Conservation (phyloP, 352 stramenopile species). For the Phytophthora fragariaefolia region DNA sequence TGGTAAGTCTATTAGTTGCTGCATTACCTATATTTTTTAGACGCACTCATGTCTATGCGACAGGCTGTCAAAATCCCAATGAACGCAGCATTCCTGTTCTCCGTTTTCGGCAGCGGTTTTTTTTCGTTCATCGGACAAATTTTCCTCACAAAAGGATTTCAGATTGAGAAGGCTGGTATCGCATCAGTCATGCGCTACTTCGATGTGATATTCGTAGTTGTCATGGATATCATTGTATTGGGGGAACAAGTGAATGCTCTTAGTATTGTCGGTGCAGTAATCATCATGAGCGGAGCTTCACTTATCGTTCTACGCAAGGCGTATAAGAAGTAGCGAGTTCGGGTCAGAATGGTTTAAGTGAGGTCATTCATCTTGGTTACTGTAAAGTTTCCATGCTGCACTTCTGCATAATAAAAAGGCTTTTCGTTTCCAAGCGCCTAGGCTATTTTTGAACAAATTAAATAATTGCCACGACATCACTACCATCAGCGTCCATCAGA, state of each 20-base stretch:
- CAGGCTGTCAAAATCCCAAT: neutral
- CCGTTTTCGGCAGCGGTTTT: neutral
- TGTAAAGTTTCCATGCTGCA: too few species aligned
- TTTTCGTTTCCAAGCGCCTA: too few species aligned
- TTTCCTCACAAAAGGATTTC: conserved; percentile 5
- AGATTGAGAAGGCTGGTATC: conserved; percentile 3
- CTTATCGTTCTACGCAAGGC: neutral
- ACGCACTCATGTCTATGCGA: neutral
- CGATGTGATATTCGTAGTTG: conserved; percentile 2
- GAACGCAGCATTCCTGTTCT: neutral
- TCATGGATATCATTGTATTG: conserved; percentile 1
- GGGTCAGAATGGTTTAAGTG: too few species aligned
- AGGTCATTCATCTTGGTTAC: too few species aligned
- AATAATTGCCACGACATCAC: too few species aligned
- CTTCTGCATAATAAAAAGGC: too few species aligned
- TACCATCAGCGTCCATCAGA: too few species aligned
- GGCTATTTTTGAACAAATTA: too few species aligned
- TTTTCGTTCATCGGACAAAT: conserved; percentile 4
- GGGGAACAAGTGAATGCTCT: neutral
- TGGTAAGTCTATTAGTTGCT: neutral
- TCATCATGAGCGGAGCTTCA: conserved; percentile 4
- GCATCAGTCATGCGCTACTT: conserved; percentile 9
- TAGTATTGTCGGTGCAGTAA: neutral
- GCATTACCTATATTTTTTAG: neutral
- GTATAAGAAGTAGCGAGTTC: neutral